Percentiles rank a stretch among this genome's conserved stretches.
Conservation (phyloP, 202 grass and related monocot genomes). For the Thinopyrum obtusiflorum region DNA sequence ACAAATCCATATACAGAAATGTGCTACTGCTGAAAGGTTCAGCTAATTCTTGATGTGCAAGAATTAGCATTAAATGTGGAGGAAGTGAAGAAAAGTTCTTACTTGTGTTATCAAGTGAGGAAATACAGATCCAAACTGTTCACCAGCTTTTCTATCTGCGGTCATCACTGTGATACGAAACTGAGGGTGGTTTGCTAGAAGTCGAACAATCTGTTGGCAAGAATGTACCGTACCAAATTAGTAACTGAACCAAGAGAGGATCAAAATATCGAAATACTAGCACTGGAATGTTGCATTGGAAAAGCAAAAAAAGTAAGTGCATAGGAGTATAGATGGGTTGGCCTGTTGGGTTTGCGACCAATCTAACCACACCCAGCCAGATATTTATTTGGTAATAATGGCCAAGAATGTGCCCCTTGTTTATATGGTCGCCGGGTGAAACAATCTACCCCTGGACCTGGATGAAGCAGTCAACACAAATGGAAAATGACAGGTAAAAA, state of each 20-base stretch:
- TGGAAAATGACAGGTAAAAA: background rate
- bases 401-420: background rate
- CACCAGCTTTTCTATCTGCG: constrained; percentile 92
- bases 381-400: background rate
- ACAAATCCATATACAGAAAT: constrained; percentile 1
- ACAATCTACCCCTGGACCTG: background rate
- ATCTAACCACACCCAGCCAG: background rate
- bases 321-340: background rate
- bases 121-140: constrained; percentile 86
- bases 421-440: background rate
- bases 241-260: background rate
- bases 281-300: background rate
- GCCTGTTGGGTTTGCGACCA: background rate
- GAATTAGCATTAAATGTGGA: background rate
- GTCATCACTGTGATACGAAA: constrained; percentile 80
- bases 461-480: background rate
- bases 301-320: background rate
- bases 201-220: constrained; percentile 65
- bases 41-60: constrained; percentile 7
- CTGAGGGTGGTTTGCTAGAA: constrained; percentile 83
- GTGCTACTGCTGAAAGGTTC: background rate
- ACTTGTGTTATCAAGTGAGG: constrained; percentile 83
- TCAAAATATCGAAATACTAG: background rate
- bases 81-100: constrained; percentile 26
- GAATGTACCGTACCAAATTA: background rate